Percentiles rank a stretch among this genome's conserved stretches.
These are phyloP conservation scores for Triadica sebifera DNA, from an alignment of 345 rosid species.

Conservation along the genomic window DNA sequence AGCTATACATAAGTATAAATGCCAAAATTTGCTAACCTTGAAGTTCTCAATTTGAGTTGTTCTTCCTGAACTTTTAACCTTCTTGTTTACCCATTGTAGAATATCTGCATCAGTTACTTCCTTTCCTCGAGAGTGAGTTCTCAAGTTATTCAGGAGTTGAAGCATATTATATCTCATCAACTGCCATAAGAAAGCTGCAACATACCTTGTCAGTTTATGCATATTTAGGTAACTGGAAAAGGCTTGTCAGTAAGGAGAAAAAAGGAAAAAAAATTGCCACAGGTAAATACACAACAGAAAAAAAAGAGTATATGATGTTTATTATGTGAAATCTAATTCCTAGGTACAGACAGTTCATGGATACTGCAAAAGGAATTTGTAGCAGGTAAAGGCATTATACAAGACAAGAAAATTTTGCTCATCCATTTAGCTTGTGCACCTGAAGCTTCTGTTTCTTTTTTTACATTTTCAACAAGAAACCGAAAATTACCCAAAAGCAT, in stretches of 20 bases:
- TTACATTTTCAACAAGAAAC: not conserved
- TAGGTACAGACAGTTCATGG: no score
- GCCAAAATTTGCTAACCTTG: constrained; percentile 49
- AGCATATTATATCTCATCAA: constrained; percentile 90
- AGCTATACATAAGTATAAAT: not conserved
- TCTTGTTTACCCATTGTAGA: constrained; percentile 70
- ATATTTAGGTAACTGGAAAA: not conserved
- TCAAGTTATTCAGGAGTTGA: constrained; percentile 78
- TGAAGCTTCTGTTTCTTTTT: not conserved
- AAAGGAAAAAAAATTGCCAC: not conserved
- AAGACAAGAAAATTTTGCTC: not conserved
- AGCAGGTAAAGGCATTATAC: not conserved
- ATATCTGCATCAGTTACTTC: constrained; percentile 78
- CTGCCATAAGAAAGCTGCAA: constrained; percentile 88
- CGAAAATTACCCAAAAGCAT: not conserved
- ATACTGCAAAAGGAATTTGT: not conserved
- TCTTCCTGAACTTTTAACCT: constrained; percentile 61
- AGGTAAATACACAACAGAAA: not conserved
- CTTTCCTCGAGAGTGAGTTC: constrained; percentile 73
- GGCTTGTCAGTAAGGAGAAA: not conserved
- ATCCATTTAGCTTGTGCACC: not conserved
- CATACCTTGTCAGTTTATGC: constrained; percentile 14
- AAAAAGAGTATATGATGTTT: not conserved
- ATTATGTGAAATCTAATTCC: no score
- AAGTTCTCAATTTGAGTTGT: constrained; percentile 62